Percentiles rank a stretch among this genome's conserved stretches.
phyloP scores from a whole-genome alignment of 495 filamentous ascomycete species.

The Mycothermus thermophilus region DNA sequence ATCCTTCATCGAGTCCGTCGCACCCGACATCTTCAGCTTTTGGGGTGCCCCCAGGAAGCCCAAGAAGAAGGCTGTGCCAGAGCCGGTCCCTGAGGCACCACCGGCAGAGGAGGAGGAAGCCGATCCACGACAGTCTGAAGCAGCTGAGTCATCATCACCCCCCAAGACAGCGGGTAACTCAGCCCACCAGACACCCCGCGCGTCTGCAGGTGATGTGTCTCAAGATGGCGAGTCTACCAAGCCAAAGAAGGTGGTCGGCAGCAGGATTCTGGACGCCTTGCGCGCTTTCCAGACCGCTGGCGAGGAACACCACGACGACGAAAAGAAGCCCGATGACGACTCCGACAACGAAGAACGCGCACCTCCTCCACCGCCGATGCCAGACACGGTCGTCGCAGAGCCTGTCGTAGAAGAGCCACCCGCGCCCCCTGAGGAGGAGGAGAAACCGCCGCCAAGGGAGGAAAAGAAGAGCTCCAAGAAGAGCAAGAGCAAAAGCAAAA shows the following conservation, averaged over 20 bases:
- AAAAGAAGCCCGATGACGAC: no score
- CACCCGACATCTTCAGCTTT: slow-evolving; percentile 27
- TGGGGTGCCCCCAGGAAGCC: no score
- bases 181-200: no score
- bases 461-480: slow-evolving; percentile 17
- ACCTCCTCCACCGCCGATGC: slow-evolving; percentile 8
- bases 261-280: slow-evolving; percentile 39
- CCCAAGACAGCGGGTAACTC: slow-evolving; percentile 25
- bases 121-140: slow-evolving; percentile 18
- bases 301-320: slow-evolving; percentile 22
- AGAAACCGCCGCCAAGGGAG: no score
- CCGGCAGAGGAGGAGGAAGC: no score
- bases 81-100: no score
- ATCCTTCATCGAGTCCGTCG: slow-evolving; percentile 6
- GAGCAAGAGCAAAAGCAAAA: slow-evolving; percentile 8
- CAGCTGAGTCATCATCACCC: slow-evolving; percentile 30
- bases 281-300: slow-evolving; percentile 37
- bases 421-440: slow-evolving; percentile 10
- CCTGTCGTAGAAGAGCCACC: no score
- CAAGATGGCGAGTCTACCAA: slow-evolving; percentile 22
- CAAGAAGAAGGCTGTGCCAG: no score
- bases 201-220: slow-evolving; percentile 17
- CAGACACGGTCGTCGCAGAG: slow-evolving; percentile 1
- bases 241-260: slow-evolving; percentile 29
- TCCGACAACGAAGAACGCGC: slow-evolving; percentile 10